A percentile compares a stretch with the other conserved stretches of the same genome.
Evolutionary conservation across 495 filamentous ascomycete genomes (phyloP).

Genomic region (Trichoderma gamsii): DNA sequence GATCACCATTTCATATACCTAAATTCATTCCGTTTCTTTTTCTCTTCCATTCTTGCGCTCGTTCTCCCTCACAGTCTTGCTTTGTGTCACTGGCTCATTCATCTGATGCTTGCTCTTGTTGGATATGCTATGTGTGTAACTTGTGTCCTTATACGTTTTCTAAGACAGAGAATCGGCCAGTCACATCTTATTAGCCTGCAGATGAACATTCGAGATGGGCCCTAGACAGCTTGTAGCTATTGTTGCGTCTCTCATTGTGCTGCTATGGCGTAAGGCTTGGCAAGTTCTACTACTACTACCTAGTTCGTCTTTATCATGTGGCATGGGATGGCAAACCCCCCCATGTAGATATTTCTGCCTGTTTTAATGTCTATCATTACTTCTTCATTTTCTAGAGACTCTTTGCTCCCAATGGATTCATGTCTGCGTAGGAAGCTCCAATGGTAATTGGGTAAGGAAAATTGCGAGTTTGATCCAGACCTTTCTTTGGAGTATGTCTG

Average conservation of each 20-base stretch:
- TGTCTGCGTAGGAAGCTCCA: neutral
- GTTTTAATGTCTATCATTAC: conserved; percentile 3
- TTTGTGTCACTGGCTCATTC: neutral
- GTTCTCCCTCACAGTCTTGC: neutral
- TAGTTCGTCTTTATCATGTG: neutral
- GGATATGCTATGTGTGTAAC: neutral
- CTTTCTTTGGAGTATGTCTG: neutral
- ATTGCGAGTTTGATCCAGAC: neutral
- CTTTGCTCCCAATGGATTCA: neutral
- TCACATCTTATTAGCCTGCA: neutral
- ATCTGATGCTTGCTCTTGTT: neutral
- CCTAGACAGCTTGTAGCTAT: neutral
- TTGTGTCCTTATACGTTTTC: neutral
- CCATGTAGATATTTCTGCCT: neutral
- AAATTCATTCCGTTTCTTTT: conserved; percentile 5
- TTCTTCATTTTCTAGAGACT: neutral
- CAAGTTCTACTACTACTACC: neutral
- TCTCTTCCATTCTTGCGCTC: neutral
- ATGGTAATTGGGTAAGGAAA: neutral
- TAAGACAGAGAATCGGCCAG: neutral
- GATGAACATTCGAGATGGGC: neutral
- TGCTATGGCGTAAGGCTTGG: neutral
- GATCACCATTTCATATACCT: conserved; percentile 16
- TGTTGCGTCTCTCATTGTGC: neutral
- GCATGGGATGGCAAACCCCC: neutral